phyloP scores from a whole-genome alignment of 176 grass and related monocot species.

The Leersia perrieri region DNA sequence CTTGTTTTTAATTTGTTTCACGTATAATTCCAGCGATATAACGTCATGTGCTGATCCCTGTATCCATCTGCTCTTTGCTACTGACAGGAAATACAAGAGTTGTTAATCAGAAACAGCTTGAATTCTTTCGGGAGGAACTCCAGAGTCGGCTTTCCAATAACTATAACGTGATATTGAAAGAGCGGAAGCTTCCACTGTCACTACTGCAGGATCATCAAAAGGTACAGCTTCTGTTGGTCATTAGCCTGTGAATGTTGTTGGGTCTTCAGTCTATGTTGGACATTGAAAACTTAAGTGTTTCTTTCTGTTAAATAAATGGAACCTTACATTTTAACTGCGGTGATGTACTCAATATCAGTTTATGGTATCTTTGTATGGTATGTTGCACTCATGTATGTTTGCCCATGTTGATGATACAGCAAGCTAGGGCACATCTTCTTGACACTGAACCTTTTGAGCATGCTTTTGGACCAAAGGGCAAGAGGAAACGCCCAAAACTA shows the following conservation, averaged over 20 bases:
- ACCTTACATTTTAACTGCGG: background rate
- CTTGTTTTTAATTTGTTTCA: background rate
- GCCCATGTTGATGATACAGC: conserved; percentile 51
- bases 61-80: conserved; percentile 6
- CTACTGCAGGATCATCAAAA: conserved; percentile 84
- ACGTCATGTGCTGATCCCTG: background rate
- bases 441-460: conserved; percentile 80
- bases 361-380: background rate
- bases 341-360: background rate
- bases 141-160: conserved; percentile 61
- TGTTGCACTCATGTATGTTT: conserved; percentile 5
- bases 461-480: conserved; percentile 93
- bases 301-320: background rate
- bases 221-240: conserved; percentile 33
- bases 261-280: background rate
- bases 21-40: background rate
- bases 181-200: conserved; percentile 62
- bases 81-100: conserved; percentile 84
- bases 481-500: conserved; percentile 76
- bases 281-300: background rate
- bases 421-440: conserved; percentile 87
- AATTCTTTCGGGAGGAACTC: conserved; percentile 73
- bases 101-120: conserved; percentile 74
- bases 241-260: background rate
- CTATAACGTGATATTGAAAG: conserved; percentile 86